These are phyloP conservation scores for Aristolochia fimbriata DNA, from an alignment of 164 flowering plant species.

Conservation along the genomic window DNA sequence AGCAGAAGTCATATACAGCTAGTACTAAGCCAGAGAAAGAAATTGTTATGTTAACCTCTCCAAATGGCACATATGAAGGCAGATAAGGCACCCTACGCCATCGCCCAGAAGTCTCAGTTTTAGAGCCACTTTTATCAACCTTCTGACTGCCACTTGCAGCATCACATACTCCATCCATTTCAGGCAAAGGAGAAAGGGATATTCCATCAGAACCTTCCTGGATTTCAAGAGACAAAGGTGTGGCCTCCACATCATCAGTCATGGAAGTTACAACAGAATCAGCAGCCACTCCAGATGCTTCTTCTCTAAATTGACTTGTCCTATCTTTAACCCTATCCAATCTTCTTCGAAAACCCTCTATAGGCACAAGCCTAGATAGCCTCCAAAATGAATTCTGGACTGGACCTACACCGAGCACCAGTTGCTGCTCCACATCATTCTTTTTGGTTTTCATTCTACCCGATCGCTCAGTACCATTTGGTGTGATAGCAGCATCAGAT, in stretches of 20 bases:
- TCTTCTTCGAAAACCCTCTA: constrained; percentile 54
- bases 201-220: constrained; percentile 85
- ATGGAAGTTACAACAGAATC: constrained; percentile 29
- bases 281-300: constrained; percentile 16
- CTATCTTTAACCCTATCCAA: constrained; percentile 39
- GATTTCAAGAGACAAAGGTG: constrained; percentile 82
- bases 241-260: constrained; percentile 38
- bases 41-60: constrained; percentile 45
- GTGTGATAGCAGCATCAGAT: constrained; percentile 24
- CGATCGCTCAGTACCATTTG: constrained; percentile 22
- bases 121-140: constrained; percentile 20
- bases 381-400: constrained; percentile 90
- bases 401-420: constrained; percentile 92
- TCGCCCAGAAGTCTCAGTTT: constrained; percentile 21
- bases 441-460: constrained; percentile 31
- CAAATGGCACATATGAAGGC: constrained; percentile 96
- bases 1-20: not conserved
- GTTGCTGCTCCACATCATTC: constrained; percentile 58
- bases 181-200: constrained; percentile 68
- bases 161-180: constrained; percentile 27
- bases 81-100: constrained; percentile 81
- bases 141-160: constrained; percentile 21
- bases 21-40: not conserved
- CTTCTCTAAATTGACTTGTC: constrained; percentile 29
- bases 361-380: constrained; percentile 84